Evolutionary conservation across 768 basidiomycete genomes (phyloP), one percentile per base, ranked within the genome.

Genomic region (Boletus barrowsii): DNA sequence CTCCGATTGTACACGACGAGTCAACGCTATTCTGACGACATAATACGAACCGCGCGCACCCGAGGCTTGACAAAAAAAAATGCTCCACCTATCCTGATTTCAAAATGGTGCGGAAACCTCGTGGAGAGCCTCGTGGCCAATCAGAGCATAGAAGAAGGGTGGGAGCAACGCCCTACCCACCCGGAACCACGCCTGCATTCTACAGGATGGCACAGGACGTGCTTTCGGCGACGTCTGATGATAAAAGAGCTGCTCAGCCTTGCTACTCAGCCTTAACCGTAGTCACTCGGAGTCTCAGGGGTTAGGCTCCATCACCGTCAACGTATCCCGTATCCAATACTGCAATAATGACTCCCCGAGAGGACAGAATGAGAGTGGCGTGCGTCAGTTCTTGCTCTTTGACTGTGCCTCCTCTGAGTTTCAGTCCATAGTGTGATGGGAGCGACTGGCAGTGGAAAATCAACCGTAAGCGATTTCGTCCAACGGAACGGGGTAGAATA

Each of bases 361-460:
- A 48, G 33, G 54, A 54, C 15, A 59, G 29, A 18, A 55, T 53
- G 61, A 64, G 61, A 37, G 57, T 64, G n/a, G 61, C 54, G 62
- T 64, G 55, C 54, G 62, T 42, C 22, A 22, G 11, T 6, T 47
- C 41, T 51, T 11, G 30, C 32, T 15, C 40, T 43, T 42, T 10
- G 1, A 26, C 17, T 18, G 10, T 11, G 5, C 10, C 11, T 30
- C 37, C 26, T 52, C 49, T 66, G 24, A 63, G 24, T 26, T 44
- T 30, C 24, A 2, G 17, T 49, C 32, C 37, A 29, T 56, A 64
- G 63, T 20, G 13, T 64, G 41, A 66, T 64, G 64, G 63, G 63
- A 32, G 54, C 63, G 13, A 64, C 63, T 0, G 63, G 63, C 13
- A 64, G 63, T 26, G 63, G 63, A 11, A 64, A 64, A 29, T 66